phyloP scores from a whole-genome alignment of 1,284 basidiomycete species.

The Violaceomyces palustris region DNA sequence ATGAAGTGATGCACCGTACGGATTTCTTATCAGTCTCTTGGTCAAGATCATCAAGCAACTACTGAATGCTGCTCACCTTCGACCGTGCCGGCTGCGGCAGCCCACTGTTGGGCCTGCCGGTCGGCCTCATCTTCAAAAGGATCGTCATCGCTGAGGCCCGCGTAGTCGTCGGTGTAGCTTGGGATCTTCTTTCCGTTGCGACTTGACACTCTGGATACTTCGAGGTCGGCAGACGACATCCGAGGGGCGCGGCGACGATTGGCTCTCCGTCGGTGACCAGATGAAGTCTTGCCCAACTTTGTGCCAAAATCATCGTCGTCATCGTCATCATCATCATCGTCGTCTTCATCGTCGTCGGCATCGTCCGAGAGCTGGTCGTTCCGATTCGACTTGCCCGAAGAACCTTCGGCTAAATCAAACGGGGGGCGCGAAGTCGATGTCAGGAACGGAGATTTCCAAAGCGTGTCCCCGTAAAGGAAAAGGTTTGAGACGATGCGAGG shows the following conservation, averaged over 20 bases:
- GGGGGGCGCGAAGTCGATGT: no score
- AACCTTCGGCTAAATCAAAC: no score
- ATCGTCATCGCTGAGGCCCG: constrained; percentile 46
- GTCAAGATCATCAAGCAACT: no score
- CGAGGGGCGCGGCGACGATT: constrained; percentile 11
- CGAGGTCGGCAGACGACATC: constrained; percentile 24
- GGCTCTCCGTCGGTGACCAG: constrained; percentile 6
- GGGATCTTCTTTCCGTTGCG: constrained; percentile 41
- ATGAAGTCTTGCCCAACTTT: constrained; percentile 57
- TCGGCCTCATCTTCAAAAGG: constrained; percentile 48
- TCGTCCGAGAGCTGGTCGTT: constrained; percentile 22
- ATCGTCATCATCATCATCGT: constrained; percentile 54
- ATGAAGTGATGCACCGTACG: no score
- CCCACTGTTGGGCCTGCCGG: constrained; percentile 12
- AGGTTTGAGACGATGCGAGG: no score
- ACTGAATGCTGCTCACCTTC: no score
- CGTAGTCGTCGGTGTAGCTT: constrained; percentile 53
- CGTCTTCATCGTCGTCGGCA: constrained; percentile 54
- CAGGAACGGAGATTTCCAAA: no score
- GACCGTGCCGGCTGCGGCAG: constrained; percentile 7
- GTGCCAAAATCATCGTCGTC: constrained; percentile 69
- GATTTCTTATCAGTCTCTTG: no score
- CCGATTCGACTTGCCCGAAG: constrained; percentile 5
- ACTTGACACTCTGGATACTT: constrained; percentile 39
- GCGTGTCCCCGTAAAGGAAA: no score